Evolutionary conservation across 1,284 basidiomycete species (phyloP).

Genomic region (Tilletiopsis washingtonensis): DNA sequence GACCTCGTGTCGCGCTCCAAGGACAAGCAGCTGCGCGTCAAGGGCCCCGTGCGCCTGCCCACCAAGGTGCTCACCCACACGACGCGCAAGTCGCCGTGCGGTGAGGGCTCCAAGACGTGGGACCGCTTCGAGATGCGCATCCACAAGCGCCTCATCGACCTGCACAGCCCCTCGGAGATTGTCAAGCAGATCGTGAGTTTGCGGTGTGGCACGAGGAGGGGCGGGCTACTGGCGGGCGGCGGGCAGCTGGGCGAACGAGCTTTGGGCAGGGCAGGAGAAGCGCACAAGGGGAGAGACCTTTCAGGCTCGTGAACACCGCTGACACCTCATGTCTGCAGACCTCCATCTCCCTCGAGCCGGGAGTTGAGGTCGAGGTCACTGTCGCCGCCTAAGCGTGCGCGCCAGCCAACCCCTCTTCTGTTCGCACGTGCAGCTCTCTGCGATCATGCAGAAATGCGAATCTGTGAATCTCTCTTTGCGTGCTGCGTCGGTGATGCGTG

Average conservation of each 20-base stretch:
- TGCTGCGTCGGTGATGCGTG: too few species aligned
- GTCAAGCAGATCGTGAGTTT: constrained; percentile 91
- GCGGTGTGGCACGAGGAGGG: too few species aligned
- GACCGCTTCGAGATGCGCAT: constrained; percentile 99
- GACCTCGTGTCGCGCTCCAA: constrained; percentile 98
- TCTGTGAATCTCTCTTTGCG: too few species aligned
- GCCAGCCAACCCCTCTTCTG: too few species aligned
- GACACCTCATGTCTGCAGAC: too few species aligned
- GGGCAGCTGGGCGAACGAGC: too few species aligned
- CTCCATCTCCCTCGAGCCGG: constrained; percentile 95
- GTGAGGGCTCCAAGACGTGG: constrained; percentile 99
- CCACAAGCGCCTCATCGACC: constrained; percentile 99
- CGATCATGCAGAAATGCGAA: too few species aligned
- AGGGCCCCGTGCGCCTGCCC: constrained; percentile 96
- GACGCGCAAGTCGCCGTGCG: constrained; percentile 67
- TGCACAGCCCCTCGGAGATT: constrained; percentile 96
- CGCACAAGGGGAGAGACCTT: too few species aligned
- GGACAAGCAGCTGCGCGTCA: constrained; percentile 98
- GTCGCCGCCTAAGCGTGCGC: not conserved
- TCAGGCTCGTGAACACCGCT: too few species aligned
- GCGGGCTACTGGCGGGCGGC: too few species aligned
- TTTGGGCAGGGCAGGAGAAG: too few species aligned
- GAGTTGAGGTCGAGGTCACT: constrained; percentile 98
- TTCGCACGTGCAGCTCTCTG: too few species aligned
- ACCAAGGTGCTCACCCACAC: constrained; percentile 98